phyloP scores from a whole-genome alignment of 495 filamentous ascomycete species.

The Tuber indicum region DNA sequence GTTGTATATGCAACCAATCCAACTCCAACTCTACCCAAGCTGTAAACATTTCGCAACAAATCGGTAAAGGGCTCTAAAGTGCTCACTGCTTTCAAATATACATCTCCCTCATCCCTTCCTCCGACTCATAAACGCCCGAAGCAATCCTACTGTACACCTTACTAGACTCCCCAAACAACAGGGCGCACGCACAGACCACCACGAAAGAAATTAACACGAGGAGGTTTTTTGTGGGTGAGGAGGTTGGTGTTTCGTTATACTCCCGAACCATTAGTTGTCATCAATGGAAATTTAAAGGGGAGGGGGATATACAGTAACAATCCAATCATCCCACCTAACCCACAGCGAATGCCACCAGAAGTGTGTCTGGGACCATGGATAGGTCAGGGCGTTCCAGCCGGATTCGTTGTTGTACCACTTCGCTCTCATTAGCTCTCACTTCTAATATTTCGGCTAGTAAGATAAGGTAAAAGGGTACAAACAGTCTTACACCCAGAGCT shows the following conservation, averaged over 20 bases:
- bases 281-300: background rate
- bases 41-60: background rate
- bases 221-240: background rate
- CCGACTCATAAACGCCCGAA: background rate
- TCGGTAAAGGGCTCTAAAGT: background rate
- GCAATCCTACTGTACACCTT: background rate
- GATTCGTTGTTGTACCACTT: constrained; percentile 17
- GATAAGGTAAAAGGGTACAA: constrained; percentile 26
- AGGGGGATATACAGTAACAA: background rate
- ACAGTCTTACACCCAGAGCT: constrained; percentile 44
- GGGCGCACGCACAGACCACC: background rate
- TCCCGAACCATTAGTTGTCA: background rate
- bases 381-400: constrained; percentile 50
- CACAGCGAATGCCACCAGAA: constrained; percentile 45
- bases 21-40: background rate
- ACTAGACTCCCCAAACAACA: background rate
- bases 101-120: background rate
- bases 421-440: constrained; percentile 17
- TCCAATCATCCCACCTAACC: constrained; percentile 44
- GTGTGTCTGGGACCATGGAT: constrained; percentile 46
- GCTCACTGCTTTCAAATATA: background rate
- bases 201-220: background rate
- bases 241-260: background rate
- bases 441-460: constrained; percentile 37
- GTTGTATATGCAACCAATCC: background rate